Conservation (phyloP, 2,329 filamentous ascomycete genomes). For the Coniochaeta hoffmannii region DNA sequence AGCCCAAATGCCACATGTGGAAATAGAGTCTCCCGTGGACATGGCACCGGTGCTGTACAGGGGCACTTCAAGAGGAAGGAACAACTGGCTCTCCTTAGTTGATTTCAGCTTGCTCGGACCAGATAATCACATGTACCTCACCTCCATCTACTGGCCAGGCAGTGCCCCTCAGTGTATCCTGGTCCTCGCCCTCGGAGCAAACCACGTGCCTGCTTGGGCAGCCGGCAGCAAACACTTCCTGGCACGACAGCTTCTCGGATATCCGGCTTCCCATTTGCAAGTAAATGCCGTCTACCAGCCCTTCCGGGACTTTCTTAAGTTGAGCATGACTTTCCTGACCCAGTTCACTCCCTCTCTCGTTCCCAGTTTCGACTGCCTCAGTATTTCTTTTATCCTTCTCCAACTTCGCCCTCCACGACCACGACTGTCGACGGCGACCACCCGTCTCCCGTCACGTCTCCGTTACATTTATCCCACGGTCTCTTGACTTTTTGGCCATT, state of each 20-base stretch:
- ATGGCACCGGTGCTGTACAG: not conserved
- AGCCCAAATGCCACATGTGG: not conserved
- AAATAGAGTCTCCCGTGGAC: not conserved
- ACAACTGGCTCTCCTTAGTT: not conserved
- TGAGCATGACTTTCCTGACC: constrained; percentile 1
- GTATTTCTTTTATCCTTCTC: not conserved
- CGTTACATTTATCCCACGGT: not conserved
- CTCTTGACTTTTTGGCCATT: not conserved
- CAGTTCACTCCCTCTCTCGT: not conserved
- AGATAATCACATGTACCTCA: not conserved
- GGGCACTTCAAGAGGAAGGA: not conserved
- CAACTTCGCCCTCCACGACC: not conserved
- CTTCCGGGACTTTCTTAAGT: not conserved
- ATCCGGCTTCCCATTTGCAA: not conserved
- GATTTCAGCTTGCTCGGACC: not conserved
- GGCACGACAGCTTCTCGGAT: not conserved
- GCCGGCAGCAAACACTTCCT: not conserved
- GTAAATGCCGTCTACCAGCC: not conserved
- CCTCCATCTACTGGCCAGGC: not conserved
- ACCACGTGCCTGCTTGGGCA: not conserved
- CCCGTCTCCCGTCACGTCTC: not conserved
- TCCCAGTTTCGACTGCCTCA: not conserved
- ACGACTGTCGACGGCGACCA: not conserved
- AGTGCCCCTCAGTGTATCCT: not conserved
- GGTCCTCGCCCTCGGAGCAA: not conserved